Evolutionary conservation across 2,329 filamentous ascomycete species (phyloP).

Genomic region (Domatiomyces catenatus): DNA sequence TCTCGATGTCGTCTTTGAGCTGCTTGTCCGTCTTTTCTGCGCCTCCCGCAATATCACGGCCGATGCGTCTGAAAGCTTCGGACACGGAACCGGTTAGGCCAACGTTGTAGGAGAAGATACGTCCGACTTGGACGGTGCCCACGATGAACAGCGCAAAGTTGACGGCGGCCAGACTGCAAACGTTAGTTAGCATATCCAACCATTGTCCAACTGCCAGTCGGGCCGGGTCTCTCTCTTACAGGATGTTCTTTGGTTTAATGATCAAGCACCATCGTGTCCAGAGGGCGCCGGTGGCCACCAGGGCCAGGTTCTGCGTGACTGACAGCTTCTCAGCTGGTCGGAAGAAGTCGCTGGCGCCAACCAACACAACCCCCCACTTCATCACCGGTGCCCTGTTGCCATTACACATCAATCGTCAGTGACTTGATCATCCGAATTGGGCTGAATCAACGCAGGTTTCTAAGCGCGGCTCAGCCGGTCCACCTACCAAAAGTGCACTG

Average conservation of each 20-base stretch:
- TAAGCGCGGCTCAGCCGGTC: neutral
- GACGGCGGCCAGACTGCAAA: slow-evolving; percentile 63
- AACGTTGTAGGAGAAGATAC: slow-evolving; percentile 55
- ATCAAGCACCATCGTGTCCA: slow-evolving; percentile 99
- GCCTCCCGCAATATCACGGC: slow-evolving; percentile 23
- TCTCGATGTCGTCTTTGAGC: slow-evolving; percentile 7
- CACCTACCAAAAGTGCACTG: slow-evolving; percentile 89
- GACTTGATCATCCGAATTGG: neutral
- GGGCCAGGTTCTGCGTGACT: slow-evolving; percentile 75
- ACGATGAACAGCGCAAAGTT: slow-evolving; percentile 96
- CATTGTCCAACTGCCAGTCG: neutral
- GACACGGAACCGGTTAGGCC: slow-evolving; percentile 37
- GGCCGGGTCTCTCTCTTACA: slow-evolving; percentile 39
- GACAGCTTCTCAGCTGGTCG: slow-evolving; percentile 88
- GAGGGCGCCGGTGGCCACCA: slow-evolving; percentile 83
- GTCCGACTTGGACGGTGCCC: slow-evolving; percentile 63
- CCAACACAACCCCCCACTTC: slow-evolving; percentile 91
- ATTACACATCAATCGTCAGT: neutral
- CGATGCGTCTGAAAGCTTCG: slow-evolving; percentile 25
- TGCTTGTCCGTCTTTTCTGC: slow-evolving; percentile 17
- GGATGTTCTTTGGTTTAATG: slow-evolving; percentile 83
- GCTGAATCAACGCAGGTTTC: neutral
- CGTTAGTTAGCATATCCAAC: neutral
- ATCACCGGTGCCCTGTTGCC: slow-evolving; percentile 70
- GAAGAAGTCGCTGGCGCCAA: slow-evolving; percentile 79